phyloP scores from a whole-genome alignment of 352 stramenopile genomes.

The Pelagophyceae sp. region DNA sequence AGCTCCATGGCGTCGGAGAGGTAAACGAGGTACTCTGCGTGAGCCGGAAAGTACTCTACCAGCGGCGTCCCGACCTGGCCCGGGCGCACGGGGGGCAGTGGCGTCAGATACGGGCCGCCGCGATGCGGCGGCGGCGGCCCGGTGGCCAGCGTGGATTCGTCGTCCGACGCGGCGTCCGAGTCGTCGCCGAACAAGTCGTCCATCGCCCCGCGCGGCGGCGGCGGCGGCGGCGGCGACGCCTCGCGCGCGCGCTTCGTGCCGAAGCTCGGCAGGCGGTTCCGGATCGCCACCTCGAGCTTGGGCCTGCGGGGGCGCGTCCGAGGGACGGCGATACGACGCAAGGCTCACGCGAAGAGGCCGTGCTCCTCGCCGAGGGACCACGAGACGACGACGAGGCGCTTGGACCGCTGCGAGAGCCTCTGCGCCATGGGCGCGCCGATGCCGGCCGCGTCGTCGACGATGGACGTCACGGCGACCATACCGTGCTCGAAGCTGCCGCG shows the following conservation, averaged over 20 bases:
- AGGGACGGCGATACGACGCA: too few relatives aligned
- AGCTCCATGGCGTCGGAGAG: neutral
- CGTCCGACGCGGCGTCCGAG: neutral
- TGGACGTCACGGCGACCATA: neutral
- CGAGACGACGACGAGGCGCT: conserved; percentile 12
- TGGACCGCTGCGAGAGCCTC: neutral
- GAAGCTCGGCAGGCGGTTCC: neutral
- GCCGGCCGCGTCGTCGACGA: neutral
- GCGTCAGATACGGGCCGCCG: neutral
- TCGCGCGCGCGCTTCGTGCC: too few relatives aligned
- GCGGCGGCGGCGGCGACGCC: neutral
- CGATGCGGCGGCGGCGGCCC: neutral
- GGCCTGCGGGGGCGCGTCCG: too few relatives aligned
- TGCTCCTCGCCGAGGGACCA: neutral
- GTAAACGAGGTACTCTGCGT: neutral
- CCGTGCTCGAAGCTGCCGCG: conserved; percentile 8
- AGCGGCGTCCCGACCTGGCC: neutral
- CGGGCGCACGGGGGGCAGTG: neutral
- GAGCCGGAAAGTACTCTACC: neutral
- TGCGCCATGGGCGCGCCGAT: neutral
- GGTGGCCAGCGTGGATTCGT: neutral
- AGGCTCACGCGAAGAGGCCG: neutral
- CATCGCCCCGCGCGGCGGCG: neutral
- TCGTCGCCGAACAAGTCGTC: neutral
- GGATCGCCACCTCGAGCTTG: neutral